phyloP scores from a whole-genome alignment of 352 stramenopile genomes.

The Peronospora destructor region DNA sequence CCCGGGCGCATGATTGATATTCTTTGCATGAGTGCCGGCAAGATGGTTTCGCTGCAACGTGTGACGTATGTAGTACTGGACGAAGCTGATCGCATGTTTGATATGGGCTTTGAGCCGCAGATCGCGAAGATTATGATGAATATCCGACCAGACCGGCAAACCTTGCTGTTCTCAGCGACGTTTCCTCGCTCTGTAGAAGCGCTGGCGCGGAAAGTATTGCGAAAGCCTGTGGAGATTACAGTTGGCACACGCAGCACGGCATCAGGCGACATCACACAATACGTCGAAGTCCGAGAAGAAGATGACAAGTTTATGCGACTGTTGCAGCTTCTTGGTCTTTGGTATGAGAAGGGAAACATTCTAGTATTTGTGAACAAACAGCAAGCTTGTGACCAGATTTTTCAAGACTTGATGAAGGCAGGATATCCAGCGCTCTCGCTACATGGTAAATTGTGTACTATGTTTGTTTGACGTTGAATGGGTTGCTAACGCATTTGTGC shows the following conservation, averaged over 20 bases:
- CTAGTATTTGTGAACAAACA: slow-evolving; percentile 99
- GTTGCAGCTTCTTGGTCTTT: slow-evolving; percentile 93
- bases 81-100: slow-evolving; percentile 99
- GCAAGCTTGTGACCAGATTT: slow-evolving; percentile 93
- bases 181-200: slow-evolving; percentile 92
- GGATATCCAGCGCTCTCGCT: slow-evolving; percentile 95
- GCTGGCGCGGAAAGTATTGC: slow-evolving; percentile 85
- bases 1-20: slow-evolving; percentile 99
- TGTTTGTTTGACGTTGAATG: not conserved
- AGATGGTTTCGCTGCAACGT: slow-evolving; percentile 92
- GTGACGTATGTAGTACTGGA: slow-evolving; percentile 99
- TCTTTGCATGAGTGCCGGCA: slow-evolving; percentile 95
- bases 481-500: slow-evolving; percentile 7
- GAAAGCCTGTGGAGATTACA: slow-evolving; percentile 96
- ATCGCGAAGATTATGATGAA: slow-evolving; percentile 95
- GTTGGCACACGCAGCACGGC: slow-evolving; percentile 92
- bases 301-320: slow-evolving; percentile 98
- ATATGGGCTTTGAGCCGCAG: slow-evolving; percentile 99
- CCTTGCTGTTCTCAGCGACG: slow-evolving; percentile 96
- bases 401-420: slow-evolving; percentile 94
- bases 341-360: slow-evolving; percentile 96
- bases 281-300: slow-evolving; percentile 97
- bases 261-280: slow-evolving; percentile 95
- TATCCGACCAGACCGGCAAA: slow-evolving; percentile 87
- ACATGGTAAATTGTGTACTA: slow-evolving; percentile 66